phyloP scores from a whole-genome alignment of 257 asterid genomes.

The Solanum pimpinellifolium region DNA sequence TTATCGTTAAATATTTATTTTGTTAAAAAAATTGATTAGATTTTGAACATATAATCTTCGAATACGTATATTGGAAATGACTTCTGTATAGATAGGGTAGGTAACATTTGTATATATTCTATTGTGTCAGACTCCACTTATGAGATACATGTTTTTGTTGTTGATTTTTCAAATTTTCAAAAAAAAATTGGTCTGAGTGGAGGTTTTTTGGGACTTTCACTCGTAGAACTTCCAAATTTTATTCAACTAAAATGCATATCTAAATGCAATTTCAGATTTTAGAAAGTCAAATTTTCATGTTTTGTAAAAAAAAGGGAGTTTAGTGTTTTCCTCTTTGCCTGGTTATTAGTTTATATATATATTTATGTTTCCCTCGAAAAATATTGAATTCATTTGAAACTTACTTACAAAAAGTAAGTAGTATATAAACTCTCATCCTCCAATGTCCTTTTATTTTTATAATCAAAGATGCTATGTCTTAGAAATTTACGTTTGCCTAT shows the following conservation, averaged over 20 bases:
- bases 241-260: too few relatives aligned
- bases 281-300: rapidly evolving
- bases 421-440: background rate
- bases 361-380: background rate
- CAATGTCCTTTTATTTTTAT: background rate
- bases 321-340: background rate
- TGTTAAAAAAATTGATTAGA: too few relatives aligned
- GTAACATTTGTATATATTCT: background rate
- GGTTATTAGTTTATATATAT: background rate
- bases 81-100: background rate
- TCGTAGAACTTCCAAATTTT: background rate
- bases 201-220: background rate
- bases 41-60: background rate
- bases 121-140: background rate
- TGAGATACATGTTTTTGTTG: background rate
- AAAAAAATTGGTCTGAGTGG: too few relatives aligned
- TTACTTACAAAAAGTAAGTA: too few relatives aligned
- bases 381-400: background rate
- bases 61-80: background rate
- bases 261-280: background rate
- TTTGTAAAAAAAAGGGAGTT: background rate
- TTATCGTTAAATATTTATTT: background rate
- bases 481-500: conserved; percentile 10
- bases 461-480: conserved; percentile 15
- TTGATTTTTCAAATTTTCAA: too few relatives aligned